Percentiles rank a stretch among this genome's conserved stretches.
Conservation (phyloP, 2,329 filamentous ascomycete genomes). For the Gliomastix tumulicola region DNA sequence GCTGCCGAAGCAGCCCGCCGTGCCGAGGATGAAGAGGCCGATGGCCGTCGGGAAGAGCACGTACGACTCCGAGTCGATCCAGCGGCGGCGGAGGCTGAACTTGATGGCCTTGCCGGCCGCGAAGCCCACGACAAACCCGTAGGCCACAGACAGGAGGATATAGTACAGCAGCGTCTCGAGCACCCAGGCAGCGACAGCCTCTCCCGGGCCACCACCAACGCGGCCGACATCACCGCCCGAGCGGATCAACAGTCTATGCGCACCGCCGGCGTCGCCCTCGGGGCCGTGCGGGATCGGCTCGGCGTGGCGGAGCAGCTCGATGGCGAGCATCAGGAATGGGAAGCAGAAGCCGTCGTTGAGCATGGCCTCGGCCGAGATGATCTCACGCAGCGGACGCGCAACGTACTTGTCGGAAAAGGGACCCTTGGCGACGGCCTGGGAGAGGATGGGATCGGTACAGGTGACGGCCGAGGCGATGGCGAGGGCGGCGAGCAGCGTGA, state of each 20-base stretch:
- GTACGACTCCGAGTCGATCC: slow-evolving; percentile 50
- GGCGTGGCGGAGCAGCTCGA: slow-evolving; percentile 48
- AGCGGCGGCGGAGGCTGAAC: slow-evolving; percentile 28
- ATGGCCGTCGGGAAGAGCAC: slow-evolving; percentile 43
- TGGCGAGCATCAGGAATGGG: slow-evolving; percentile 52
- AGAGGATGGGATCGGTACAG: slow-evolving; percentile 55
- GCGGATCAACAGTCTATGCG: slow-evolving; percentile 8
- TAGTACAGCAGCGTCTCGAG: slow-evolving; percentile 55
- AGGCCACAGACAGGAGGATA: slow-evolving; percentile 43
- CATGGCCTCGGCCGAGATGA: slow-evolving; percentile 41
- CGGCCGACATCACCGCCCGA: slow-evolving; percentile 35
- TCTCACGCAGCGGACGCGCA: slow-evolving; percentile 46
- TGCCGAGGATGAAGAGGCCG: slow-evolving; percentile 50
- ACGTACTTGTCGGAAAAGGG: slow-evolving; percentile 55
- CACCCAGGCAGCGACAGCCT: slow-evolving; percentile 49
- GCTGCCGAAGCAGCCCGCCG: slow-evolving; percentile 48
- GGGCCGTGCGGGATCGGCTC: slow-evolving; percentile 13
- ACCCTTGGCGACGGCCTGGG: slow-evolving; percentile 53
- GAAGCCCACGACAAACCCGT: slow-evolving; percentile 45
- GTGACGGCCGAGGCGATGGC: slow-evolving; percentile 56
- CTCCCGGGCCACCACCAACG: slow-evolving; percentile 41
- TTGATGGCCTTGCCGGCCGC: slow-evolving; percentile 39
- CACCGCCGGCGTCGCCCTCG: slow-evolving; percentile 1
- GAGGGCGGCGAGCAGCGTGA: slow-evolving; percentile 46
- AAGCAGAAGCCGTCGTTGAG: slow-evolving; percentile 16